Base-by-base conservation (phyloP, 306 rosid genomes). In the Astragalus glycyphyllos region DNA sequence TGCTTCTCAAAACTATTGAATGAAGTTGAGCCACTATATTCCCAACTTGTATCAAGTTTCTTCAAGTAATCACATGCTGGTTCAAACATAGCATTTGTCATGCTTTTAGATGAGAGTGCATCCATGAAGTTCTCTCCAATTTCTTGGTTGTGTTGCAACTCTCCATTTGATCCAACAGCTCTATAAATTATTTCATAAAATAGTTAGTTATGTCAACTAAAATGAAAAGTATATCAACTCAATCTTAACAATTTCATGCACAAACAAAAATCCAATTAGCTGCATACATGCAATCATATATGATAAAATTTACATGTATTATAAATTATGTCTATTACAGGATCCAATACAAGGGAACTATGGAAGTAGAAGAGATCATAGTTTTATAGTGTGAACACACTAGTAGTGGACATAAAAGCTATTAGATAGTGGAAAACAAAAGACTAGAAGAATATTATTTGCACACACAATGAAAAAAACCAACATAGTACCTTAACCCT, bases 61-160 rank as follows among this genome's bases (percentile, higher is more conserved):
- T 87, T 93, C 84, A 93, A 79, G 82, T 90, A 90, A 51, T 93
- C 83, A 45, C 95, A 89, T 5, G 96, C 90, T 35, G 89, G 88
- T 55, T 86, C 96, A 66, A 78, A 83, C 85, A 86, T 79, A 7
- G 58, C 16, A 48, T 45, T 79, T 57, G 82, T 34, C 81, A 85
- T 73, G 84, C 71, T 77, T 60, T 88, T 92, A 4, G 92, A 83
- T 45, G 98, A 77, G 7, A 92, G 65, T 68, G 85, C 85, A 46
- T 82, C 96, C 3, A 81, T 76, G 61, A 86, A 88, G 6, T 88
- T 90, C 68, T 81, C 90, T 79, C 91, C 89, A 10, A 75, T 81
- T 44, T 84, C 91, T 68, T 88, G 88, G 45, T 56, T 73, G 65
- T 59, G 80, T 40, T 80, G 74, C 3, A 84, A 56, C 56, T 84